phyloP scores from a whole-genome alignment of 805 yeast genomes.

The Yarrowia sp. region DNA sequence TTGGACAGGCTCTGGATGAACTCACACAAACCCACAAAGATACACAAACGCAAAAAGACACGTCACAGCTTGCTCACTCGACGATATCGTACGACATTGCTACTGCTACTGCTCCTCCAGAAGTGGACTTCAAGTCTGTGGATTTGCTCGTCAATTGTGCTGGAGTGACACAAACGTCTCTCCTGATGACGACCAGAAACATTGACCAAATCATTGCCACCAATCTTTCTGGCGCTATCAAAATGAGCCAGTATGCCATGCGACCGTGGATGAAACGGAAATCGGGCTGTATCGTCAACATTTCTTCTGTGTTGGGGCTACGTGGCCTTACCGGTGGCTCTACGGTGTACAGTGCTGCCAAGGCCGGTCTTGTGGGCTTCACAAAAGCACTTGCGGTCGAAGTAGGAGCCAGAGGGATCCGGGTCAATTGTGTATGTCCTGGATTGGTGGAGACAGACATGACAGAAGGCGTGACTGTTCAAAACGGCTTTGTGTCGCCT shows the following conservation, averaged over 20 bases:
- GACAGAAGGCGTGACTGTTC: constrained; percentile 32
- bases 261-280: constrained; percentile 48
- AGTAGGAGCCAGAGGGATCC: constrained; percentile 48
- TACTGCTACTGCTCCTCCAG: background rate
- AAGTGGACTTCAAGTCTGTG: constrained; percentile 28
- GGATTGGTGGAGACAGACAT: constrained; percentile 69
- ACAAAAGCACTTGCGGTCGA: constrained; percentile 60
- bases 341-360: constrained; percentile 63
- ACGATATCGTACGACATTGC: constrained; percentile 3
- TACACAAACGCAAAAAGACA: background rate
- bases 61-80: background rate
- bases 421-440: constrained; percentile 66
- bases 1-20: constrained; percentile 32
- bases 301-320: constrained; percentile 61
- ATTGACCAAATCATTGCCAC: constrained; percentile 49
- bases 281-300: constrained; percentile 50
- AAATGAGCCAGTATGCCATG: constrained; percentile 52
- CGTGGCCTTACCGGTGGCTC: constrained; percentile 52
- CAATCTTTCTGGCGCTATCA: constrained; percentile 61
- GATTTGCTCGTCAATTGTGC: constrained; percentile 52
- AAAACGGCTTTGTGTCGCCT: constrained; percentile 22
- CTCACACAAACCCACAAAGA: background rate
- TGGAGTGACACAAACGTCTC: constrained; percentile 58
- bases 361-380: constrained; percentile 66
- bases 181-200: constrained; percentile 47